phyloP scores from a whole-genome alignment of 2,329 filamentous ascomycete species.

The Stachybotrys elegans region DNA sequence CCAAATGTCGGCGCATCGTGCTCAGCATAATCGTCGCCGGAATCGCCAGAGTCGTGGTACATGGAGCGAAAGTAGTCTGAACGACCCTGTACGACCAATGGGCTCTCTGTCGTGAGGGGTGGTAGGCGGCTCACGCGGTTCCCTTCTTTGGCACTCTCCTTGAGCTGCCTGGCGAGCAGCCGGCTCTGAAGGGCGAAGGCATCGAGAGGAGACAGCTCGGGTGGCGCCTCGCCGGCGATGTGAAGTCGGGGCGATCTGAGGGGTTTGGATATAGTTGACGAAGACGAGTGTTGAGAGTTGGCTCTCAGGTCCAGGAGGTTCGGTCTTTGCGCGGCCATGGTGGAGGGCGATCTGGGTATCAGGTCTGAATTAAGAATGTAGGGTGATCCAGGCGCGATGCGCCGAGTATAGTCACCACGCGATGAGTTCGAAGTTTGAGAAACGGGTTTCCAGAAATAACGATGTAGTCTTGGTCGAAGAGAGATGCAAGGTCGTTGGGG shows the following conservation, averaged over 20 bases:
- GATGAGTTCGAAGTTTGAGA: no score
- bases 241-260: slow-evolving; percentile 70
- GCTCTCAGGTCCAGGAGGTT: slow-evolving; percentile 56
- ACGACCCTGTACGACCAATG: slow-evolving; percentile 67
- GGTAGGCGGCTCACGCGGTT: slow-evolving; percentile 81
- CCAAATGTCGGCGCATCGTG: slow-evolving; percentile 30
- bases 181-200: slow-evolving; percentile 91
- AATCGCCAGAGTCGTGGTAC: slow-evolving; percentile 56
- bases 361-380: no score
- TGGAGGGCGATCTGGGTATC: no score
- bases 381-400: not conserved
- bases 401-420: no score
- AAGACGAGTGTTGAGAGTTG: slow-evolving; percentile 46
- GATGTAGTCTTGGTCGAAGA: no score
- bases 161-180: slow-evolving; percentile 78
- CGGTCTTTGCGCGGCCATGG: slow-evolving; percentile 50
- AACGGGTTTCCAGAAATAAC: no score
- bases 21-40: slow-evolving; percentile 27
- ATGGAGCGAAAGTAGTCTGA: slow-evolving; percentile 77
- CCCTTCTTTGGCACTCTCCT: slow-evolving; percentile 69
- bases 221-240: slow-evolving; percentile 75
- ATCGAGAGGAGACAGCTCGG: slow-evolving; percentile 88
- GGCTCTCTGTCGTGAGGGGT: slow-evolving; percentile 75
- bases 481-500: no score
- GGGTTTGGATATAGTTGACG: slow-evolving; percentile 43